These are phyloP conservation scores for Tylopilus sp. DNA, from an alignment of 768 basidiomycete species.

Conservation along the genomic window DNA sequence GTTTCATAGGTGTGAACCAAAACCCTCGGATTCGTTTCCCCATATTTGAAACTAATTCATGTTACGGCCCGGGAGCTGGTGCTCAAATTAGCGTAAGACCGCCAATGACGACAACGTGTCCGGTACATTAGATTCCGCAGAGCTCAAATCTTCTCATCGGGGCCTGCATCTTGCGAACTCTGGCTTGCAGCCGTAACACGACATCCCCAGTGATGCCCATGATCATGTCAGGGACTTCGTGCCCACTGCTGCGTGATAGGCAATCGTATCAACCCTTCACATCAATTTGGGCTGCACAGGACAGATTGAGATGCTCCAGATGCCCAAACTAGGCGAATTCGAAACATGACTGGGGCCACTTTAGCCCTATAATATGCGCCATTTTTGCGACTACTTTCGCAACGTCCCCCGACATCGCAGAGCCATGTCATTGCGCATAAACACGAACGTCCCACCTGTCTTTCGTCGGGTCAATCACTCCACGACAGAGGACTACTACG, in stretches of 20 bases:
- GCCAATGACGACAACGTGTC: conserved; percentile 17
- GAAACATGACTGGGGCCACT: conserved; percentile 22
- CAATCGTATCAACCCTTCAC: conserved; percentile 13
- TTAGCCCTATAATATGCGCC: conserved; percentile 21
- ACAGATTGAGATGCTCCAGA: conserved; percentile 11
- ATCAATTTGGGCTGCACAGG: conserved; percentile 10
- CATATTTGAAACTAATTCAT: conserved; percentile 17
- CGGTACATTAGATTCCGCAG: not conserved
- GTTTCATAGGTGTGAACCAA: conserved; percentile 9
- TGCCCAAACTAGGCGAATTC: conserved; percentile 17
- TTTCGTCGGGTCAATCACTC: conserved; percentile 18
- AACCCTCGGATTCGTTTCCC: conserved; percentile 18
- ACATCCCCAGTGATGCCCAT: conserved; percentile 3
- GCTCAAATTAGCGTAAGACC: conserved; percentile 14
- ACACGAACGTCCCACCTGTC: conserved; percentile 27
- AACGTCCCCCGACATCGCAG: conserved; percentile 9
- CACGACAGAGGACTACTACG: conserved; percentile 11
- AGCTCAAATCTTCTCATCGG: conserved; percentile 5
- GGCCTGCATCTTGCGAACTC: not conserved
- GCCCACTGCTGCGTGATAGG: conserved; percentile 15
- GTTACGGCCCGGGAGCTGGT: conserved; percentile 5
- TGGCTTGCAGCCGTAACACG: conserved; percentile 5
- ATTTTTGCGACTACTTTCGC: conserved; percentile 1
- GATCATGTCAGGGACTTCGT: conserved; percentile 18
- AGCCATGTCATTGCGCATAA: conserved; percentile 30